Base-by-base conservation (phyloP, 2,329 filamentous ascomycete species). In the Achaetomium macrosporum region DNA sequence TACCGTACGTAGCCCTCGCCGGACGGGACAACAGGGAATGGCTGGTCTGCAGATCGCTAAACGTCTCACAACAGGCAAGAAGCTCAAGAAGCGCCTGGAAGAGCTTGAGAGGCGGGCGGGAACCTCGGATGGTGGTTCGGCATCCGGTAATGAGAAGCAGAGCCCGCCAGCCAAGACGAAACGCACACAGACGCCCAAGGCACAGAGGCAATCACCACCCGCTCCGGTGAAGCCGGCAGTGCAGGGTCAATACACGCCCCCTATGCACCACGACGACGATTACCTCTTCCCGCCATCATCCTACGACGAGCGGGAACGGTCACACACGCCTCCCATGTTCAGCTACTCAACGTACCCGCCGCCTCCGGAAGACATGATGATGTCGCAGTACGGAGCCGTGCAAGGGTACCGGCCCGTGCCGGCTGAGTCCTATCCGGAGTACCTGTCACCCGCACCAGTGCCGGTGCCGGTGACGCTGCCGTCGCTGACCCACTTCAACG, bases 71-170 rank as follows among this genome's bases (percentile, higher is more conserved):
- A 54, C 65, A 90, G 87, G 88, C 79, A 92, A 92, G 83, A 92
- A 92, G 83, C 84, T 92, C 64, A 92, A 93, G 86, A 87, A 86
- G 76, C 84, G 88, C 65, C 77, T 93, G 66, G 87, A 92, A 76
- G 88, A 92, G 67, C 80, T 92, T 63, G 88, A 92, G 78, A 83
- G 86, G 66, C 80, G 87, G 60, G 88, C 88, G 54, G 86, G 84
- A 42, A 61, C 61, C 10, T 64, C 66, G 20, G 66, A 69, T 35
- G 64, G 61, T 13, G 53, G 61, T 36, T 61, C 61, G 9, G 59
- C 63, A 17, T 58, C 61, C 10, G 59, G 62, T 66, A 61, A 56
- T 60, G 54, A 65, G 66, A 64, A 68, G 63, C 55, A 62, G 51
- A 66, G 61, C 47, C 61, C 68, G 55, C 69, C 69, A 61, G 69